Evolutionary conservation across 2,329 filamentous ascomycete species (phyloP).

Genomic region (Neopestalotiopsis sp.): DNA sequence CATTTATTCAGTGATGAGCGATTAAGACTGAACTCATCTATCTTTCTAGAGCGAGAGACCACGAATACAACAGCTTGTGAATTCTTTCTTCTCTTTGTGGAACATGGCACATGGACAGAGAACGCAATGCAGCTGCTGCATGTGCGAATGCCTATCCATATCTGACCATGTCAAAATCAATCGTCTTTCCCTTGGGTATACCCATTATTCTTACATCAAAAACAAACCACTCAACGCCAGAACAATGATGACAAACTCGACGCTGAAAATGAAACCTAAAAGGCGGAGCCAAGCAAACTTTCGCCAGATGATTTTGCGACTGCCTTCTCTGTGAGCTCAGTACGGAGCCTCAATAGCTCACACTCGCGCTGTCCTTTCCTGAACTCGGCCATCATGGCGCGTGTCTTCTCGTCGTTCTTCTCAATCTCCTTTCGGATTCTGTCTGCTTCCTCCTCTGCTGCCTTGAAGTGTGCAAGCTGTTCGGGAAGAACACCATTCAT

Average conservation of each 20-base stretch:
- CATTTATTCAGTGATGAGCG: no score
- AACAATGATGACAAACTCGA: neutral
- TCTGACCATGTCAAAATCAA: neutral
- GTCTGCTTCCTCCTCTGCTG: conserved; percentile 64
- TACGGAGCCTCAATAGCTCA: conserved; percentile 59
- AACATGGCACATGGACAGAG: no score
- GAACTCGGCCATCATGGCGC: conserved; percentile 59
- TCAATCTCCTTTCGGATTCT: conserved; percentile 59
- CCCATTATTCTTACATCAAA: neutral
- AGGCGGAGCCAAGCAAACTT: conserved; percentile 59
- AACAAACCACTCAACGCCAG: neutral
- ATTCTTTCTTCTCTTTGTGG: no score
- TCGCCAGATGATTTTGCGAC: conserved; percentile 64
- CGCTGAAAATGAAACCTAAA: conserved; percentile 40
- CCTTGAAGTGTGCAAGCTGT: conserved; percentile 58
- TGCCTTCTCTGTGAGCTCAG: conserved; percentile 61
- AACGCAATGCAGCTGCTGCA: no score
- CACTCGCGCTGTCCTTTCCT: conserved; percentile 61
- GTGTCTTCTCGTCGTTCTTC: conserved; percentile 58
- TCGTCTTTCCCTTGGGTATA: neutral
- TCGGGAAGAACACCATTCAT: conserved; percentile 57
- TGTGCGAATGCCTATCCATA: neutral
- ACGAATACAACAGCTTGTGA: no score
- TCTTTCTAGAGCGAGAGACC: no score
- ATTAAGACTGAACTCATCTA: no score